These are phyloP conservation scores for Solanum boliviense DNA, from an alignment of 257 asterid species.

Conservation along the genomic window DNA sequence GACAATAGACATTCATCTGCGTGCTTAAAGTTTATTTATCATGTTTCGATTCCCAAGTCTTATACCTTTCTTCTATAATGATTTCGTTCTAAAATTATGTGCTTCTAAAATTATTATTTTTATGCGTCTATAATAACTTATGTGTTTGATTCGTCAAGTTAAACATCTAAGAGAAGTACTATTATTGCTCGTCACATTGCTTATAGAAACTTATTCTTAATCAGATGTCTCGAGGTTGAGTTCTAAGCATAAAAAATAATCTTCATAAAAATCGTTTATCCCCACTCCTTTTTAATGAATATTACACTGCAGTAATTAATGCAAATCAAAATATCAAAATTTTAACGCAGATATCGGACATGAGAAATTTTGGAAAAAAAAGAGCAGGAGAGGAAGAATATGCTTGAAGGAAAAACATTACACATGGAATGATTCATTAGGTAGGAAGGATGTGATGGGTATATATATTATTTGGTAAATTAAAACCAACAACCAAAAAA, in stretches of 20 bases:
- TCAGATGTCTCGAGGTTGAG: background rate
- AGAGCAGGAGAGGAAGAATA: background rate
- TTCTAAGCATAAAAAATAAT: too few relatives aligned
- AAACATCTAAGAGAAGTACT: background rate
- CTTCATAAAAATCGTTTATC: too few relatives aligned
- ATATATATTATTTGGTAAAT: slow-evolving; percentile 19
- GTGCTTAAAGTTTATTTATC: background rate
- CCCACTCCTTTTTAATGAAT: background rate
- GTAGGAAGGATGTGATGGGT: background rate
- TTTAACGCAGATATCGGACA: background rate
- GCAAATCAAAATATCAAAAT: background rate
- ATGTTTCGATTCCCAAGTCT: background rate
- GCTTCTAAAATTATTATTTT: background rate
- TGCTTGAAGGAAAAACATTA: background rate
- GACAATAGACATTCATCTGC: background rate
- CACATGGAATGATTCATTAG: slow-evolving; percentile 24
- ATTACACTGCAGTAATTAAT: too few relatives aligned
- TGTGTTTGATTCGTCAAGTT: background rate
- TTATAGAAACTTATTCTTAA: too few relatives aligned
- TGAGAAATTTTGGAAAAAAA: too few relatives aligned
- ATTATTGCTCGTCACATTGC: background rate
- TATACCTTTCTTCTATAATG: background rate
- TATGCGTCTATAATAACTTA: background rate
- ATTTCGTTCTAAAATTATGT: background rate
- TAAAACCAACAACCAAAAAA: slow-evolving; percentile 11